Evolutionary conservation across 2,329 filamentous ascomycete genomes (phyloP).

Genomic region (Alternaria atra): DNA sequence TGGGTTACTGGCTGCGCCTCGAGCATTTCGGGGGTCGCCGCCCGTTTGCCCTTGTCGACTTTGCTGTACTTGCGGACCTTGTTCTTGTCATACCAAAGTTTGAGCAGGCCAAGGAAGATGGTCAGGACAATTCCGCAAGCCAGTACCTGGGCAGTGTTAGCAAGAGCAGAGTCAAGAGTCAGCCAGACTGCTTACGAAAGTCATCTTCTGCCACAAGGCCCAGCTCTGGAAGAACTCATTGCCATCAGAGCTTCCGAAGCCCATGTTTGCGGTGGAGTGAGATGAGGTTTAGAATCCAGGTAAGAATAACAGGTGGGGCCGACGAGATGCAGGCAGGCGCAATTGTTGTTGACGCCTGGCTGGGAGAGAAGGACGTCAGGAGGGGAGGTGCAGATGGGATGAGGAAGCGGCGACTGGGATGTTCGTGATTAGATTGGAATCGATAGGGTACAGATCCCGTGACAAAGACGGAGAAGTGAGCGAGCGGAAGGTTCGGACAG

Average conservation of each 20-base stretch:
- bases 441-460: conserved; percentile 19
- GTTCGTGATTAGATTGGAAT: background rate
- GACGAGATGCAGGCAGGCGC: conserved; percentile 25
- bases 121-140: conserved; percentile 75
- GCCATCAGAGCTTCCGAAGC: conserved; percentile 36
- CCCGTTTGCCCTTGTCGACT: conserved; percentile 48
- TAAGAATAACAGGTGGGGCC: conserved; percentile 32
- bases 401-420: background rate
- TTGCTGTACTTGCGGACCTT: conserved; percentile 55
- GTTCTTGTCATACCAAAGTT: conserved; percentile 62
- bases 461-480: conserved; percentile 17
- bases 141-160: conserved; percentile 68
- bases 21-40: conserved; percentile 67
- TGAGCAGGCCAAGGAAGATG: conserved; percentile 72
- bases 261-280: conserved; percentile 27
- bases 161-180: conserved; percentile 3
- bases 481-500: conserved; percentile 24
- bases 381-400: conserved; percentile 27
- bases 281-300: conserved; percentile 23
- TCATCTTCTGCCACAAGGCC: conserved; percentile 89
- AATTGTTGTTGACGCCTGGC: conserved; percentile 16
- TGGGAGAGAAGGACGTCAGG: conserved; percentile 25
- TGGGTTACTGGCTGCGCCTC: conserved; percentile 68
- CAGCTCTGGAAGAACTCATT: conserved; percentile 63
- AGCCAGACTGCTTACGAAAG: conserved; percentile 71